Base-by-base conservation (phyloP, 768 basidiomycete species). In the Termitomyces sp. region DNA sequence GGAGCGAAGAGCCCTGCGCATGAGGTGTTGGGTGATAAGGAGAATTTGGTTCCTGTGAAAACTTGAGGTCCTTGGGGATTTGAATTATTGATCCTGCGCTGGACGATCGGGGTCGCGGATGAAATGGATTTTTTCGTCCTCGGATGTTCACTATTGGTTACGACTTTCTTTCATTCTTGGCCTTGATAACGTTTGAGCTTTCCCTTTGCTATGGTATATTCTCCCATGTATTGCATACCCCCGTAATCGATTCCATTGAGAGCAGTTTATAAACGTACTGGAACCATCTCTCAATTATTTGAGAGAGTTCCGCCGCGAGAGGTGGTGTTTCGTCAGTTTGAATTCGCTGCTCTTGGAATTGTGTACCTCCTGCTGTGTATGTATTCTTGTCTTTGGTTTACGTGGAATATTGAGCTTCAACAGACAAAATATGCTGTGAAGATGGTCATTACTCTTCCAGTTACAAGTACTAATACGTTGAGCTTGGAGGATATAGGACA, bases 11-110 rank as follows among this genome's bases (percentile, higher is more conserved):
- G 54, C 46, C 65, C 66, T 21, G 55, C 61, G 44, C 70, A 77
- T 55, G 80, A 73, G 32, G 70, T 82, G 47, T 70, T 82, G 48
- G 71, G 72, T 31, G 76, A 73, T 59, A 84, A 83, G 71, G 82
- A 83, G 68, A 84, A 85, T 67, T 62, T 78, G 61, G 59, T 68
- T 19, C 68, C 69, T 16, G 45, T 51, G 27, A 62, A 38, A 19
- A 29, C 41, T 46, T 62, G 54, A 62, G 11, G 34, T 41, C 34
- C 25, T 14, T 16, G 8, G 40, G 19, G 8, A 27, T 3, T 29
- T 46, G 38, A 9, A 31, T 37, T 27, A 3, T 47, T 43, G 4
- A 37, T 53, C 46, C 52, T 47, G 14, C 53, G 59, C 56, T 54
- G 56, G 56, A 38, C 53, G 43, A 47, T 11, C 27, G 27, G 41